Evolutionary conservation across 805 yeast species (phyloP), one percentile per base, ranked within the genome.

Genomic region (Wickerhamiella galacta): DNA sequence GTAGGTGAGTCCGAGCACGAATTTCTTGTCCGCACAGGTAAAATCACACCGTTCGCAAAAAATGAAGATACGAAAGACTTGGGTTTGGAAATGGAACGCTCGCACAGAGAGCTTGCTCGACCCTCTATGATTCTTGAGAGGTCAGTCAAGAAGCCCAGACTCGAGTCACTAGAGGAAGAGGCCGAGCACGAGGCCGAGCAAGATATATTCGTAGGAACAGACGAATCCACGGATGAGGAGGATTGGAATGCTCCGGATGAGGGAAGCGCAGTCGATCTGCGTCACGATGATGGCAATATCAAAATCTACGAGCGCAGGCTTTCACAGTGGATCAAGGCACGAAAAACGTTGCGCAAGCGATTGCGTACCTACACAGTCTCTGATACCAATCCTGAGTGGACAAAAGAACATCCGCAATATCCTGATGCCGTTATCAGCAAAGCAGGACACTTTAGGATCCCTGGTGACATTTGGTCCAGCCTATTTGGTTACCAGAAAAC

Each of bases 401-500:
- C 56, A 17, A 66, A 66, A 45, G 78, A 90, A 0, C 93, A 83
- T 54, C 95, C 95, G 0, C 57, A 67, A 1, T 60, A 68, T 17
- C 66, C 79, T 0, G 95, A 82, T 52, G 85, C 93, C 0, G 61
- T 67, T 5, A 55, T 87, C 4, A 76, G 81, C 47, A 70, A 68
- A 24, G 19, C 20, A 2, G 33, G 27, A 3, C 68, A 66, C 6
- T 82, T 75, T 53, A 66, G 58, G 37, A 61, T 90, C 0, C 96
- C 98, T 0, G 96, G 95, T 3, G 95, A 87, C 42, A 72, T 90
- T 0, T 82, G 77, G 53, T 75, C 90, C 0, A 66, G 82, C 4
- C 57, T 90, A 10, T 90, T 90, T 48, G 93, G 81, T 41, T 90
- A 90, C 52, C 98, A 90, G 47, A 80, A 80, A 46, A 90, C 96